A percentile compares a stretch with the other conserved stretches of the same genome.
These are phyloP conservation scores for Cryptococcus wingfieldii DNA, from an alignment of 1,284 basidiomycete genomes.

Conservation along the genomic window DNA sequence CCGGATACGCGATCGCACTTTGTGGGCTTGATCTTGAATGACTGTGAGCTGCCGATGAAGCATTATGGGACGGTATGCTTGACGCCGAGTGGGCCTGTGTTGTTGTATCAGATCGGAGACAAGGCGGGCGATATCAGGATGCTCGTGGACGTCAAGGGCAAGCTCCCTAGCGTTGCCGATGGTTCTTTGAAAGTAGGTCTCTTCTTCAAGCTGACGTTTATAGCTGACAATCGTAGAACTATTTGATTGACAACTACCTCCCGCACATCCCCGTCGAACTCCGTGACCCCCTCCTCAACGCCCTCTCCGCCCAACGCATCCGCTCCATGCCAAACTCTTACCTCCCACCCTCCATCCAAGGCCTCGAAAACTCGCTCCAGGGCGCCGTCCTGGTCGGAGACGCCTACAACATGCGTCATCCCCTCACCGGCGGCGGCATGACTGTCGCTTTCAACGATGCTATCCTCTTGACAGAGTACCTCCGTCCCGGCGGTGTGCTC, in stretches of 20 bases:
- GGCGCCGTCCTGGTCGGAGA: constrained; percentile 89
- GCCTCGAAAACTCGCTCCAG: constrained; percentile 49
- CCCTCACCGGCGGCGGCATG: constrained; percentile 95
- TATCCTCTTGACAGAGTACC: constrained; percentile 63
- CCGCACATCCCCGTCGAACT: constrained; percentile 73
- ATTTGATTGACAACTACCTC: constrained; percentile 67
- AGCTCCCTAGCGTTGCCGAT: constrained; percentile 66
- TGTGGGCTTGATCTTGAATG: constrained; percentile 71
- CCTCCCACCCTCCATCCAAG: constrained; percentile 80
- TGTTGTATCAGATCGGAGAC: constrained; percentile 78
- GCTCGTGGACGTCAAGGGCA: constrained; percentile 84
- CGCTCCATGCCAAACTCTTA: constrained; percentile 95
- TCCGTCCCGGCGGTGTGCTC: constrained; percentile 47
- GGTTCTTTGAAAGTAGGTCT: constrained; percentile 60
- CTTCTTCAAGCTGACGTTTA: neutral
- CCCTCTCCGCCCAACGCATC: constrained; percentile 67
- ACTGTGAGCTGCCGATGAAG: constrained; percentile 72
- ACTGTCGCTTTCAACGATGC: constrained; percentile 85
- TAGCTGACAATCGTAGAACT: constrained; percentile 51
- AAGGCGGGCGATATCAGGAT: constrained; percentile 71
- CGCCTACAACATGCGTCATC: constrained; percentile 99
- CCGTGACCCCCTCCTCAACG: constrained; percentile 59
- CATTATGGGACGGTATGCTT: constrained; percentile 82
- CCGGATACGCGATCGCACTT: constrained; percentile 69
- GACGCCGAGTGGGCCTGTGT: constrained; percentile 70